Conservation (phyloP, 176 grass and related monocot species). For the Ensete glaucum region DNA sequence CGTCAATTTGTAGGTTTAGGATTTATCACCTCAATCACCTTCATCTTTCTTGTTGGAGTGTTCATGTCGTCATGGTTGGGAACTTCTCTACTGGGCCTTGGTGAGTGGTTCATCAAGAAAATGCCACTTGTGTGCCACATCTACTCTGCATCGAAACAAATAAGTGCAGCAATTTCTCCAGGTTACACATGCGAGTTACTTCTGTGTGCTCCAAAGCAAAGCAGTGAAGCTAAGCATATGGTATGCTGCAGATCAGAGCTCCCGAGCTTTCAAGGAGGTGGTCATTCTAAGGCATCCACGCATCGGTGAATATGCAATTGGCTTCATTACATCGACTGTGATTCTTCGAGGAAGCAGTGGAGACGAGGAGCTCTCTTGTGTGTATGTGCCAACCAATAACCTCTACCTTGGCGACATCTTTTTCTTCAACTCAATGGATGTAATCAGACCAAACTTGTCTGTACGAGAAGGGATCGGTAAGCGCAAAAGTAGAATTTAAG, state of each 20-base stretch:
- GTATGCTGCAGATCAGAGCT: conserved; percentile 46
- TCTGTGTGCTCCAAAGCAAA: not conserved
- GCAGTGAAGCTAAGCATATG: not conserved
- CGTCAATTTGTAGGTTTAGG: conserved; percentile 31
- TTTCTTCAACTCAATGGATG: conserved; percentile 41
- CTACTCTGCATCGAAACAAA: conserved; percentile 70
- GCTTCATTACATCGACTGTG: conserved; percentile 69
- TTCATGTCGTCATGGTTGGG: conserved; percentile 76
- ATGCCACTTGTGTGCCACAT: conserved; percentile 62
- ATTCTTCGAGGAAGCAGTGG: conserved; percentile 30
- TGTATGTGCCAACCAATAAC: conserved; percentile 71
- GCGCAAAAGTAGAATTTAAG: not conserved
- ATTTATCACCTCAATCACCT: conserved; percentile 59
- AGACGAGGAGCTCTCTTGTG: conserved; percentile 51
- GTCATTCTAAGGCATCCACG: conserved; percentile 66
- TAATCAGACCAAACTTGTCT: conserved; percentile 52
- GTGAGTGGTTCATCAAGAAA: conserved; percentile 63
- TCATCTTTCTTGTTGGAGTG: conserved; percentile 67
- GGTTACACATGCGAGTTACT: conserved; percentile 18
- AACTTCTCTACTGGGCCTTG: conserved; percentile 54
- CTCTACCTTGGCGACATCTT: conserved; percentile 76
- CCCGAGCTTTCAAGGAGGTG: conserved; percentile 66
- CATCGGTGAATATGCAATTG: conserved; percentile 59
- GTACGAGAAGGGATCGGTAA: conserved; percentile 74
- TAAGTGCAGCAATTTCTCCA: conserved; percentile 64